These are phyloP conservation scores for Kwoniella dejecticola DNA, from an alignment of 768 basidiomycete species.

Conservation along the genomic window DNA sequence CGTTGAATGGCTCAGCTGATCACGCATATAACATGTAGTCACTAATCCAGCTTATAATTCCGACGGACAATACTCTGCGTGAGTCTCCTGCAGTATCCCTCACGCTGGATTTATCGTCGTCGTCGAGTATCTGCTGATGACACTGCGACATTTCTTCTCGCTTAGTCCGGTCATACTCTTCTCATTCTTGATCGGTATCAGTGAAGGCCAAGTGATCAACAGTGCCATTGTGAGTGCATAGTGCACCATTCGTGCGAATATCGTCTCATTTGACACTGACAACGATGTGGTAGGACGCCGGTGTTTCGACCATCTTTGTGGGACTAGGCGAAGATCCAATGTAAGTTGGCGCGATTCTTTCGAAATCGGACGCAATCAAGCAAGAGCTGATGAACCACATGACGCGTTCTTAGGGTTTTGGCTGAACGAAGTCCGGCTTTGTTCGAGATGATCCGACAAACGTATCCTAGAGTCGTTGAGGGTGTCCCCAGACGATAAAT, in stretches of 20 bases:
- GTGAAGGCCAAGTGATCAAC: conserved; percentile 53
- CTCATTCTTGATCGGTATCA: conserved; percentile 75
- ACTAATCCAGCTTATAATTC: conserved; percentile 74
- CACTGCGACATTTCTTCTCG: no score
- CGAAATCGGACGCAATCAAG: not conserved
- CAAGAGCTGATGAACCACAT: not conserved
- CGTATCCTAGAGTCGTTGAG: conserved; percentile 70
- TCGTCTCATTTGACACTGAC: not conserved
- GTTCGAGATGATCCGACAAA: conserved; percentile 65
- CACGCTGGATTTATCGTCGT: no score
- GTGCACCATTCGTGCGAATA: not conserved
- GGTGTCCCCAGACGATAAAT: conserved; percentile 58
- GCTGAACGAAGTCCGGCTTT: conserved; percentile 71
- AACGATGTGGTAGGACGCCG: conserved; percentile 62
- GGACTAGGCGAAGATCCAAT: conserved; percentile 82
- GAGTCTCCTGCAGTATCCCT: no score
- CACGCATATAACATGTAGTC: conserved; percentile 19
- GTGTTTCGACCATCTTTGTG: conserved; percentile 87
- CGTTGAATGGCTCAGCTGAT: not conserved
- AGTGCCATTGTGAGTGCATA: conserved; percentile 39
- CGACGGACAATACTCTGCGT: conserved; percentile 72
- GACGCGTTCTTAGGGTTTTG: conserved; percentile 58
- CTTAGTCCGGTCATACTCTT: conserved; percentile 67
- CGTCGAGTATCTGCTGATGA: no score
- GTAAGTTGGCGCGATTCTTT: conserved; percentile 20